Base-by-base conservation (phyloP, 2,329 filamentous ascomycete genomes). In the Alternaria solani region DNA sequence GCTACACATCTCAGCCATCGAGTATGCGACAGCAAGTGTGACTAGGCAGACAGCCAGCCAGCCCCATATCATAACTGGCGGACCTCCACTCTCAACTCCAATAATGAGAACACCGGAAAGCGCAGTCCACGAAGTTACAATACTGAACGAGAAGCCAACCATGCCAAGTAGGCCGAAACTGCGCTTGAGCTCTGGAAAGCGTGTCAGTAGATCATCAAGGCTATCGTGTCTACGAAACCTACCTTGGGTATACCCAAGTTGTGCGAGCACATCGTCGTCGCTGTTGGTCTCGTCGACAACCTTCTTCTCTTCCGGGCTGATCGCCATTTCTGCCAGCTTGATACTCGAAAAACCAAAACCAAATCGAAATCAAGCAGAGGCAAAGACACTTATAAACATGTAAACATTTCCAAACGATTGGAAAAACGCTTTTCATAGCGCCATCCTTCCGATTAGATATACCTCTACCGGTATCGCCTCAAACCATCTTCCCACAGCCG, bases 61-160 rank as follows among this genome's bases (percentile, higher is more conserved):
- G 42, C 82, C 82, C 76, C 84, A 88, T 7, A 88, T 80, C 83
- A 88, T 87, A 42, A 87, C 84, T 0, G 86, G 84, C 4, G 86
- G 85, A 1, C 86, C 85, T 14, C 85, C 85, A 36, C 84, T 81
- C 57, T 82, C 81, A 11, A 86, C 82, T 6, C 85, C 86, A 32
- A 87, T 81, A 52, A 86, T 85, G 42, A 88, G 80, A 0, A 86
- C 84, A 36, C 85, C 85, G 46, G 82, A 82, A 3, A 88, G 73
- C 4, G 85, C 86, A 32, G 83, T 85, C 86, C 86, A 88, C 69
- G 79, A 84, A 32, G 86, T 87, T 43, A 88, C 84, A 46, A 88
- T 85, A 57, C 81, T 83, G 72, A 88, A 88, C 46, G 81, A 83
- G 74, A 88, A 88, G 1, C 84, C 86, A 34, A 88, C 80, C 84